Percentiles rank a stretch among this genome's conserved stretches.
Evolutionary conservation across 2,329 filamentous ascomycete genomes (phyloP).

Genomic region (Catunica adiposa): DNA sequence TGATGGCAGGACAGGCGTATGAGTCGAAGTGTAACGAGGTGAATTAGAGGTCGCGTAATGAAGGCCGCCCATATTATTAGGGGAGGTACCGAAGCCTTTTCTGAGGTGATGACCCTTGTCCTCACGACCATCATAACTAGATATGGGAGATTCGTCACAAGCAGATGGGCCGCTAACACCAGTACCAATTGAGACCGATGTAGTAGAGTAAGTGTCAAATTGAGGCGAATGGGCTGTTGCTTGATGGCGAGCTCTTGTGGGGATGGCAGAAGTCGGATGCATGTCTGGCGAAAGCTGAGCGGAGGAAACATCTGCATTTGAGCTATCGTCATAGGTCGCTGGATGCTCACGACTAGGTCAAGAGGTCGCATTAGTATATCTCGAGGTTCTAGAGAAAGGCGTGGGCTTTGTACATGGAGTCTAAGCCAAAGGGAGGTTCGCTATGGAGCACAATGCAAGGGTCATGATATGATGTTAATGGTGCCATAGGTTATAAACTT

Average conservation of each 20-base stretch:
- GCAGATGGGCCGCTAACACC: conserved; percentile 28
- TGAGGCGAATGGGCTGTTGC: conserved; percentile 30
- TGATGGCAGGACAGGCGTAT: conserved; percentile 17
- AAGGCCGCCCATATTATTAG: conserved; percentile 20
- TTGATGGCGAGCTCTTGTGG: background rate
- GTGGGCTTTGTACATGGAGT: too few species aligned
- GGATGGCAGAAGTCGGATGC: background rate
- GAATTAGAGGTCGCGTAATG: conserved; percentile 33
- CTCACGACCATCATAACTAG: conserved; percentile 3
- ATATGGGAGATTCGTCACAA: conserved; percentile 18
- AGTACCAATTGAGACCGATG: conserved; percentile 32
- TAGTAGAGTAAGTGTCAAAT: conserved; percentile 32
- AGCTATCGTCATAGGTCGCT: background rate
- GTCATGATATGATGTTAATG: background rate
- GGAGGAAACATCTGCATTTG: conserved; percentile 2
- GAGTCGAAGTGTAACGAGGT: conserved; percentile 26
- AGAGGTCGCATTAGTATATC: background rate
- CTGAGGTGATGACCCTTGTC: conserved; percentile 22
- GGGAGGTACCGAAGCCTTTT: conserved; percentile 32
- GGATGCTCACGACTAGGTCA: background rate
- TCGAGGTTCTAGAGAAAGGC: background rate
- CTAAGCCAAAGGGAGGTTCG: too few species aligned
- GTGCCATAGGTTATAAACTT: background rate
- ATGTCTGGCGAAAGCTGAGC: conserved; percentile 2
- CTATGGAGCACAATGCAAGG: background rate